Evolutionary conservation across 176 grass and related monocot genomes (phyloP).

Genomic region (Oropetium thomaeum): DNA sequence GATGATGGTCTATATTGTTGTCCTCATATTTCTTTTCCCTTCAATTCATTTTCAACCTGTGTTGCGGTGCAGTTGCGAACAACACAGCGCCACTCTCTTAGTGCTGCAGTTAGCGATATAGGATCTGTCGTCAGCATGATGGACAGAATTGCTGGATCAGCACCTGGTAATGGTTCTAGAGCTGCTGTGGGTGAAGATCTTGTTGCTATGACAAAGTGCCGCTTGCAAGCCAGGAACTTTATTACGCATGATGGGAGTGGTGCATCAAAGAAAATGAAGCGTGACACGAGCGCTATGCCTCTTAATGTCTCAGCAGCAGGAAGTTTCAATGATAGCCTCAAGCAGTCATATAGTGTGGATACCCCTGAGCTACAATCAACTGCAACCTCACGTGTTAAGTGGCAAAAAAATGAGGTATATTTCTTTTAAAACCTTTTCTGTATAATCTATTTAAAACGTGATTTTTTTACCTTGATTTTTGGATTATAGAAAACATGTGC

Average conservation of each 20-base stretch:
- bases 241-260: constrained; percentile 77
- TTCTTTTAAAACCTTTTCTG: constrained; percentile 9
- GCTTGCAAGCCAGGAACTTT: constrained; percentile 94
- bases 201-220: constrained; percentile 98
- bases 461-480: not conserved
- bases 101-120: constrained; percentile 73
- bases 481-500: not conserved
- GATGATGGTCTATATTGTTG: not conserved
- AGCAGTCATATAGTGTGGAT: constrained; percentile 47
- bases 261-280: constrained; percentile 95
- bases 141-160: constrained; percentile 88
- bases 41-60: constrained; percentile 23
- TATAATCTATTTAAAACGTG: not conserved
- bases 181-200: constrained; percentile 93
- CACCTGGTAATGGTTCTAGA: constrained; percentile 94
- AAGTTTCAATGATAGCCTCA: constrained; percentile 78
- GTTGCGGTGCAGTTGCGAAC: constrained; percentile 58
- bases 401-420: constrained; percentile 75
- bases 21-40: not conserved
- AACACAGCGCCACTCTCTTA: constrained; percentile 36
- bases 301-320: constrained; percentile 72
- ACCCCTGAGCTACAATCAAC: constrained; percentile 80
- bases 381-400: constrained; percentile 72
- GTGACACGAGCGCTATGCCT: constrained; percentile 97
- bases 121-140: constrained; percentile 88